These are phyloP conservation scores for Colletotrichum sp. DNA, from an alignment of 2,329 filamentous ascomycete genomes.

Conservation along the genomic window DNA sequence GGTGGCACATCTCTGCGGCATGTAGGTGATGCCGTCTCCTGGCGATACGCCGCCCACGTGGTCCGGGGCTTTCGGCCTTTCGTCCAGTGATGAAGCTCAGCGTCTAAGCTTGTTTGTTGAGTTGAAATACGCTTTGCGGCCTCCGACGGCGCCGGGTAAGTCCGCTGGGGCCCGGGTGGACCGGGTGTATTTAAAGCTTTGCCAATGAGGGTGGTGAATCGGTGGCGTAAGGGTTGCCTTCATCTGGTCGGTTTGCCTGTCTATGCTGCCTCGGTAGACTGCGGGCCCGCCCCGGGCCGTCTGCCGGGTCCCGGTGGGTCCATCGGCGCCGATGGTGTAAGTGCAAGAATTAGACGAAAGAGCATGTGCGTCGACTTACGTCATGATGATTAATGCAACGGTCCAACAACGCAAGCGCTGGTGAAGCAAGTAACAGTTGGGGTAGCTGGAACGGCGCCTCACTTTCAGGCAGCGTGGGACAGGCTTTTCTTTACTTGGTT, in stretches of 20 bases:
- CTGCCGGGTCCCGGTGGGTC: not conserved
- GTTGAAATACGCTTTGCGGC: not conserved
- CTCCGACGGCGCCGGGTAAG: not conserved
- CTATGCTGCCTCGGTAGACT: not conserved
- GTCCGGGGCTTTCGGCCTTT: not conserved
- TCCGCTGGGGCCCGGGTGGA: not conserved
- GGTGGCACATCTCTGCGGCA: not conserved
- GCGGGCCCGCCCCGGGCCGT: not conserved
- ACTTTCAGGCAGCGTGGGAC: not conserved
- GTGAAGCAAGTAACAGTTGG: not conserved
- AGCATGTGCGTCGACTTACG: not conserved
- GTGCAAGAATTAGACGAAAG: not conserved
- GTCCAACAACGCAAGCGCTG: not conserved
- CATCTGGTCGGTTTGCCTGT: not conserved
- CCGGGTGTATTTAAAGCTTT: not conserved
- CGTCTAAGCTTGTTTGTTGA: not conserved
- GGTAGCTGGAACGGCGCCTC: not conserved
- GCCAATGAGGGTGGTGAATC: not conserved
- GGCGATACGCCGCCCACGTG: not conserved
- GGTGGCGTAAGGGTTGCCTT: not conserved
- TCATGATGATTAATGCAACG: not conserved
- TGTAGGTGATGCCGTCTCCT: not conserved
- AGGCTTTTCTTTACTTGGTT: not conserved
- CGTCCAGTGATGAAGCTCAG: not conserved
- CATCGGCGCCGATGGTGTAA: not conserved